A percentile compares a stretch with the other conserved stretches of the same genome.
Conservation (phyloP, 2,329 filamentous ascomycete species). For the Colletotrichum melonis region DNA sequence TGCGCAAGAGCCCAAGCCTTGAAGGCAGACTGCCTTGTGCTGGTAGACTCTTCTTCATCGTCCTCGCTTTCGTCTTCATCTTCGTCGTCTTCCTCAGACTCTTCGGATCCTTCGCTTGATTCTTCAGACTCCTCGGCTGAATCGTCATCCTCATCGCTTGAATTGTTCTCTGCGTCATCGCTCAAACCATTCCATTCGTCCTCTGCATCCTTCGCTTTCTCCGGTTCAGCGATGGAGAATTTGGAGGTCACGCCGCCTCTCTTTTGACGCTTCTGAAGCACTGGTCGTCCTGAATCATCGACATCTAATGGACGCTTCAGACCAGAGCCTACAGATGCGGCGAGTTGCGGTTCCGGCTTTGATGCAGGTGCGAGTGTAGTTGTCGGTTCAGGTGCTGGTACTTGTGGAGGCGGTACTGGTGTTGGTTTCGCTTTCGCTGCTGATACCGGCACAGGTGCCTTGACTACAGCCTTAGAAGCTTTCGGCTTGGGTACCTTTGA, state of each 20-base stretch:
- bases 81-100: constrained; percentile 43
- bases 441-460: neutral
- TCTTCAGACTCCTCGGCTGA: constrained; percentile 44
- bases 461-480: neutral
- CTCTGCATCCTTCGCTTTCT: constrained; percentile 44
- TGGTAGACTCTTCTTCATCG: constrained; percentile 43
- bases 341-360: constrained; percentile 1
- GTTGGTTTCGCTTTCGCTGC: constrained; percentile 3
- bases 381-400: neutral
- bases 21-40: constrained; percentile 74
- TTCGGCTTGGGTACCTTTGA: constrained; percentile 33
- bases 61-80: constrained; percentile 47
- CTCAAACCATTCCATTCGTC: constrained; percentile 40
- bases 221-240: constrained; percentile 55
- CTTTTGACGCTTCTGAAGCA: constrained; percentile 86
- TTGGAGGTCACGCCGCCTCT: constrained; percentile 71
- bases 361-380: neutral
- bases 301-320: constrained; percentile 88
- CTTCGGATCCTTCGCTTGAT: constrained; percentile 38
- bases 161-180: constrained; percentile 31
- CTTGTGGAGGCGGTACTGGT: constrained; percentile 30
- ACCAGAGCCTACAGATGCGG: constrained; percentile 72
- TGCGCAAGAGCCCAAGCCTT: constrained; percentile 93
- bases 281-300: constrained; percentile 81
- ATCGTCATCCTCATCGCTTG: constrained; percentile 32